A percentile compares a stretch with the other conserved stretches of the same genome.
Conservation (phyloP, 1,139 yeast species). For the Geotrichum reessii region DNA sequence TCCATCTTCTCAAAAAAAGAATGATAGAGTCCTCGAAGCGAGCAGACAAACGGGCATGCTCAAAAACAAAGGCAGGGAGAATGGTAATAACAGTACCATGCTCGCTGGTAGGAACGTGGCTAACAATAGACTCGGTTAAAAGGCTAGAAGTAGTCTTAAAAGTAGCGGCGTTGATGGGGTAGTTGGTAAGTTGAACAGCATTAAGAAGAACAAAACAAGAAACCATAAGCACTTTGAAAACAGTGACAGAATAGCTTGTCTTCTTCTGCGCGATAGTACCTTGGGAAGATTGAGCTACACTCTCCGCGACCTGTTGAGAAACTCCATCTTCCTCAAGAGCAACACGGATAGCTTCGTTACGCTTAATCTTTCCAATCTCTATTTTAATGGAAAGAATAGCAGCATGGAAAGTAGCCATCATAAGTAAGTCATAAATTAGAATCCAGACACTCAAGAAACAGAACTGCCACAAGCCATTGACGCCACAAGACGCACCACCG, state of each 20-base stretch:
- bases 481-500: constrained; percentile 70
- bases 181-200: constrained; percentile 39
- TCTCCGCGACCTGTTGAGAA: constrained; percentile 62
- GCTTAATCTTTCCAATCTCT: constrained; percentile 83
- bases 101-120: constrained; percentile 22
- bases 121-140: constrained; percentile 18
- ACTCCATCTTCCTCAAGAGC: constrained; percentile 94
- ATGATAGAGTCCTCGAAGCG: constrained; percentile 61
- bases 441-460: constrained; percentile 73
- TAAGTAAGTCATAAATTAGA: constrained; percentile 63
- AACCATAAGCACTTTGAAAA: constrained; percentile 61
- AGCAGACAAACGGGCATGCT: constrained; percentile 59
- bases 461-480: constrained; percentile 61
- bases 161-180: constrained; percentile 44
- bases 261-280: constrained; percentile 22
- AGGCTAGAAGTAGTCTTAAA: constrained; percentile 20
- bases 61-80: constrained; percentile 60
- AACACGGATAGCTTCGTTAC: constrained; percentile 71
- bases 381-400: constrained; percentile 84
- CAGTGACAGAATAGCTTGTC: constrained; percentile 41
- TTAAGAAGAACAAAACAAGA: constrained; percentile 67
- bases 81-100: constrained; percentile 60
- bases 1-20: constrained; percentile 50
- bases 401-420: constrained; percentile 77
- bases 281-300: constrained; percentile 46